Conservation (phyloP, 2,329 filamentous ascomycete species). For the Keithomyces neogunnii region DNA sequence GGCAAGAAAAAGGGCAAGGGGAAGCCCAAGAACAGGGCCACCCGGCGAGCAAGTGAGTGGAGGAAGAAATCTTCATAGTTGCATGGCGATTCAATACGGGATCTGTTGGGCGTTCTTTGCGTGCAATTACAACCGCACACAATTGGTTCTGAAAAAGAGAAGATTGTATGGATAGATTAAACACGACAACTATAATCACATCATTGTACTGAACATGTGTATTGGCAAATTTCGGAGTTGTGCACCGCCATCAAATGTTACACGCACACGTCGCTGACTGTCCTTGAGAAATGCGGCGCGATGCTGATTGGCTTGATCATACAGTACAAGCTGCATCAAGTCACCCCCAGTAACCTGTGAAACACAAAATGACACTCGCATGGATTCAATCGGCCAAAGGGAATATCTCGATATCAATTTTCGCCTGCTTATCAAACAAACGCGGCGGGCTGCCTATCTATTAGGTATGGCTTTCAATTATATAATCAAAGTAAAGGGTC, state of each 20-base stretch:
- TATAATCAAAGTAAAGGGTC: background rate
- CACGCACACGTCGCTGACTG: no score
- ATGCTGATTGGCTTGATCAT: no score
- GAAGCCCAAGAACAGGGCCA: constrained; percentile 29
- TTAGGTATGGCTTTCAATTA: background rate
- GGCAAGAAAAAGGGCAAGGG: constrained; percentile 45
- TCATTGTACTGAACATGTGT: no score
- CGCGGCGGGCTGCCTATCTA: background rate
- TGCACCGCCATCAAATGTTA: no score
- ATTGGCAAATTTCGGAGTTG: no score
- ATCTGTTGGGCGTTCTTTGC: background rate
- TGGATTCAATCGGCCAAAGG: constrained; percentile 5
- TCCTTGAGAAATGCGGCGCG: no score
- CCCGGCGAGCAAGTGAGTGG: constrained; percentile 34
- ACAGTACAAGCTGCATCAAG: no score
- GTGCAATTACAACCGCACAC: background rate
- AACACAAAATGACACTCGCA: background rate
- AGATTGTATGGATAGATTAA: background rate
- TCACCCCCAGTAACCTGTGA: background rate
- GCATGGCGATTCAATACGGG: background rate
- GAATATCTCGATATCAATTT: constrained; percentile 22
- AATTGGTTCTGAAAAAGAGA: background rate
- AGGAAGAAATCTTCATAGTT: constrained; percentile 27
- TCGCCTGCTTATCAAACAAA: constrained; percentile 18
- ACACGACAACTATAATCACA: no score